A percentile compares a stretch with the other conserved stretches of the same genome.
These are phyloP conservation scores for Gracilaria vermiculophylla DNA, from an alignment of 23 red algal genomes.

Conservation along the genomic window DNA sequence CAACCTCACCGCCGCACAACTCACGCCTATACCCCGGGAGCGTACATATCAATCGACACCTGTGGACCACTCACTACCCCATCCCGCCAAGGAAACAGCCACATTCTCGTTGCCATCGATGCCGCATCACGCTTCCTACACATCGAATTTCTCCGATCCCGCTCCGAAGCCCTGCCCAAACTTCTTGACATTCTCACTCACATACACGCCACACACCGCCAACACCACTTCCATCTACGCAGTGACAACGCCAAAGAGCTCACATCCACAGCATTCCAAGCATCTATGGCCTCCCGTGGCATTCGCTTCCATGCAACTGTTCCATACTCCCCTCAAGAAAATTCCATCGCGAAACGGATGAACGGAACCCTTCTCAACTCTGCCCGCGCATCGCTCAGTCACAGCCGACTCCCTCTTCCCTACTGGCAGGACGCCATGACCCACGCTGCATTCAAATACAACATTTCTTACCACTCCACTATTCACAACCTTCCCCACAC, in stretches of 20 bases:
- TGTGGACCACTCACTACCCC: neutral
- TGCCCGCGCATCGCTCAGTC: neutral
- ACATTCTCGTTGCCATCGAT: neutral
- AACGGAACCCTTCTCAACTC: neutral
- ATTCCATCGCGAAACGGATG: neutral
- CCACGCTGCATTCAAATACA: constrained; percentile 4
- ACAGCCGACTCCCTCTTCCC: neutral
- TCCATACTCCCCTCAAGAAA: neutral
- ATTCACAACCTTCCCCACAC: neutral
- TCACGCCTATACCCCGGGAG: neutral
- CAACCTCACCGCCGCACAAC: neutral
- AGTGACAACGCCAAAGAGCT: constrained; percentile 16
- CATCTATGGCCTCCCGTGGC: neutral
- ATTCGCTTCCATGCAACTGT: neutral
- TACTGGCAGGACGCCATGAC: neutral
- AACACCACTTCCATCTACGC: neutral
- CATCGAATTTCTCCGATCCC: neutral
- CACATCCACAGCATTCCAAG: neutral
- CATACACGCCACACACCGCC: neutral
- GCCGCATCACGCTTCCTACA: neutral
- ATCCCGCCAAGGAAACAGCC: neutral
- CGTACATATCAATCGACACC: neutral
- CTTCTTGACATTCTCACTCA: neutral
- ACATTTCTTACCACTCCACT: neutral
- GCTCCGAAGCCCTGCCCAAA: neutral